These are phyloP conservation scores for Pseudopithomyces maydicus DNA, from an alignment of 2,329 filamentous ascomycete genomes.

Conservation along the genomic window DNA sequence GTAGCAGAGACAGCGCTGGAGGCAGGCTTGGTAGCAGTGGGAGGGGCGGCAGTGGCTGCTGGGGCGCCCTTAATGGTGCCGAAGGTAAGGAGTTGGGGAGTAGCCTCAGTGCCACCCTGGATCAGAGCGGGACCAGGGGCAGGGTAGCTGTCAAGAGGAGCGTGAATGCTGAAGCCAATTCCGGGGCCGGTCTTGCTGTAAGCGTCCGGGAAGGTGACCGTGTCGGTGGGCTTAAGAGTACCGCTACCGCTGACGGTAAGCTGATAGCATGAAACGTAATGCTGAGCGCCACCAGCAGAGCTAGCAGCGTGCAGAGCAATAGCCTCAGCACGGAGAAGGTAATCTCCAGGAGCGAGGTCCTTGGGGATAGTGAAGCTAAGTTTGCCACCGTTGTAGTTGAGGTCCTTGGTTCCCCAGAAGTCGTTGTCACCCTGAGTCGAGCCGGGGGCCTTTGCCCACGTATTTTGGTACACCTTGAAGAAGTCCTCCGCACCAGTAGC, in stretches of 20 bases:
- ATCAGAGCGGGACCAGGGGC: slow-evolving; percentile 19
- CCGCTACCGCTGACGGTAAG: slow-evolving; percentile 45
- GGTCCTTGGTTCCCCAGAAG: slow-evolving; percentile 49
- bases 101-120: slow-evolving; percentile 14
- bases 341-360: slow-evolving; percentile 46
- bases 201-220: slow-evolving; percentile 53
- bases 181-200: slow-evolving; percentile 48
- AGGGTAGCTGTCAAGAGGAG: slow-evolving; percentile 40
- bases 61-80: slow-evolving; percentile 14
- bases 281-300: slow-evolving; percentile 46
- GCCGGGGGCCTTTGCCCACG: slow-evolving; percentile 37
- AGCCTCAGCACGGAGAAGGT: slow-evolving; percentile 52
- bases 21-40: slow-evolving; percentile 12
- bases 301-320: slow-evolving; percentile 51
- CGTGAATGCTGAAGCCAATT: slow-evolving; percentile 51
- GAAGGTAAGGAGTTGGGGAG: slow-evolving; percentile 12
- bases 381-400: slow-evolving; percentile 41
- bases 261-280: slow-evolving; percentile 53
- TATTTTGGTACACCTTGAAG: slow-evolving; percentile 54
- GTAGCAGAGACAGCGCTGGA: slow-evolving; percentile 21
- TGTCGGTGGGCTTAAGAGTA: slow-evolving; percentile 38
- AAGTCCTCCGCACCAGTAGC: slow-evolving; percentile 55
- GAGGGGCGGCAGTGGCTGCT: slow-evolving; percentile 8
- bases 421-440: slow-evolving; percentile 47
- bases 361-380: slow-evolving; percentile 43